phyloP scores from a whole-genome alignment of 2,329 filamentous ascomycete species.

The Nigrograna mackinnonii region DNA sequence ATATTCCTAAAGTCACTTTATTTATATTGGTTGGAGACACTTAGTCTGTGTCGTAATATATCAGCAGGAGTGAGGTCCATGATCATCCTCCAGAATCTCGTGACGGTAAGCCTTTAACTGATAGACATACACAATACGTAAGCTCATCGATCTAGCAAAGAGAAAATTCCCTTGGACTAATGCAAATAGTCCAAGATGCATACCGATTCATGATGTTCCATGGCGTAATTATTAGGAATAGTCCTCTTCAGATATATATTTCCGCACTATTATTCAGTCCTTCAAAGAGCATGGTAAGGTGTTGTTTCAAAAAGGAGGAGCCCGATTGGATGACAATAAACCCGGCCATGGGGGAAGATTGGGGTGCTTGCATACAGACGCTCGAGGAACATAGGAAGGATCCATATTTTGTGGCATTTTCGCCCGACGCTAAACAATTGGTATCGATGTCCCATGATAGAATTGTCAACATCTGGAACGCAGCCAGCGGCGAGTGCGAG shows the following conservation, averaged over 20 bases:
- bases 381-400: constrained; percentile 11
- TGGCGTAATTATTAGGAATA: not conserved
- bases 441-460: constrained; percentile 17
- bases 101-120: not conserved
- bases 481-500: not conserved
- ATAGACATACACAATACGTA: too few relatives aligned
- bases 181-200: not conserved
- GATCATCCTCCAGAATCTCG: not conserved
- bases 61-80: not conserved
- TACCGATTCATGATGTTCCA: not conserved
- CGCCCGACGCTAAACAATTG: constrained; percentile 9
- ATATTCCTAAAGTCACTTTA: not conserved
- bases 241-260: not conserved
- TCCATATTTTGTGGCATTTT: constrained; percentile 23
- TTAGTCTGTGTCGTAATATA: not conserved
- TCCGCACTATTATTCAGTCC: not conserved
- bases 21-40: not conserved
- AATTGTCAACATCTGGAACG: constrained; percentile 17
- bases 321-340: not conserved
- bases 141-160: not conserved
- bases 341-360: not conserved
- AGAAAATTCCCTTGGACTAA: not conserved
- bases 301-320: not conserved
- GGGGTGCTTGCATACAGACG: not conserved
- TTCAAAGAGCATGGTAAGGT: not conserved